Evolutionary conservation across 441 rosid genomes (phyloP), one percentile per base, ranked within the genome.

Genomic region (Populus hybrid): DNA sequence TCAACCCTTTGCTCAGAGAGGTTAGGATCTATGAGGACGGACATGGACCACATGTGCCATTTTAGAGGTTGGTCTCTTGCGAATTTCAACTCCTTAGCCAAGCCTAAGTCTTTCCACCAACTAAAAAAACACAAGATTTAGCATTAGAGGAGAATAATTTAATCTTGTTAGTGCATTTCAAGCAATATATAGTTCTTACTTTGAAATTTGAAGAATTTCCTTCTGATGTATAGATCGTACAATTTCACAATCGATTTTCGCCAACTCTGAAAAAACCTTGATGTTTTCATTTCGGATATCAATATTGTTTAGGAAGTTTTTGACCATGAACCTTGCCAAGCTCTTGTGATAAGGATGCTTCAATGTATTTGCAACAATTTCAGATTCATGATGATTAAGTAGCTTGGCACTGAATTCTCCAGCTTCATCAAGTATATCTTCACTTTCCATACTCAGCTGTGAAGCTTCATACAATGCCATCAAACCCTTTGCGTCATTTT

Each of bases 71-170:
- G 88, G 53, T 87, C 83, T 82, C 95, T 87, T 4, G 84, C 92
- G 72, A 84, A 77, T 61, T 74, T 21, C 64, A 87, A 65, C 65
- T 76, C 84, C 69, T 87, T 77, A 0, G 81, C 78, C 77, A 89
- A 82, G 28, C 90, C 91, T 1, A 87, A 79, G 6, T 84, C 87
- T 69, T 82, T 80, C 97, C 97, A 91, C 94, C 97, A 92, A 69
- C 97, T 92, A 74, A 34, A 14, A 67, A 14, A 28, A 35, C 2
- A 53, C 6, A 1, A 19, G 30, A 30, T 5, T 3, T 24, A 2
- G 79, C 30, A 34, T 35, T 28, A 40, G 11, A 28, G 16, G 11
- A 30, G 34, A 0, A 7, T 7, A 5, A 46, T 64, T 6, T 12
- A 18, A 11, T 28, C n/a, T 28, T 8, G 6, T 6, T 46, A 46